Evolutionary conservation across 2,329 filamentous ascomycete species (phyloP), one percentile per base, ranked within the genome.

Genomic region (Ceratocystis papillata): DNA sequence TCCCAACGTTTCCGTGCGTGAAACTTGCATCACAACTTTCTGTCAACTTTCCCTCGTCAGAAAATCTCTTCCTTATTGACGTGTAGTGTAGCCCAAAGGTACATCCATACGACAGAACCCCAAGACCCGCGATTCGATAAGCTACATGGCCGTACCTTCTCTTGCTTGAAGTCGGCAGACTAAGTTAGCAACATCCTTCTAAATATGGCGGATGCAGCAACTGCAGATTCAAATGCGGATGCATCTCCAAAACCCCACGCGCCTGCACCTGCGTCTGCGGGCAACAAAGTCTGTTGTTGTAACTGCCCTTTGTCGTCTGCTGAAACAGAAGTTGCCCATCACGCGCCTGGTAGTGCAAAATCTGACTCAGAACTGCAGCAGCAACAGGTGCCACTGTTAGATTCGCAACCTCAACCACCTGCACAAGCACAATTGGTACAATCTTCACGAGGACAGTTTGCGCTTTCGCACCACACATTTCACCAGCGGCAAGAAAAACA

Each of bases 171-270:
- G 53, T 59, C 53, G 53, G 53, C 25, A 5, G 46, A 46, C 44
- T 17, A 63, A 28, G 37, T 41, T 41, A 12, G 20, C 22, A 17
- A 63, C 20, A 63, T 30, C 25, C 37, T 41, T 41, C 10, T 3
- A 45, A 63, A 48, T 28, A 63, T 63, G 61, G 61, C 37, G 33
- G 61, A 45, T 30, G 61, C 61, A 45, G 60, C 50, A 46, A 46
- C 33, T 60, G 53, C 63, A 65, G 37, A 25, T 28, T 28, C 50
- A 66, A n/a, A 25, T 48, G 25, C 62, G 7, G 25, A 20, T n/a
- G 37, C 48, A 50, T 33, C 22, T 17, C n/a, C 33, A 59, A 37
- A 37, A 15, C 28, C 28, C 33, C 3, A 28, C 50, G 37, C 10
- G 37, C 37, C 37, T 41, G 37, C 37, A 41, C 37, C 37, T 41